phyloP scores from a whole-genome alignment of 2,329 filamentous ascomycete species.

The Cryphonectria carpinicola region DNA sequence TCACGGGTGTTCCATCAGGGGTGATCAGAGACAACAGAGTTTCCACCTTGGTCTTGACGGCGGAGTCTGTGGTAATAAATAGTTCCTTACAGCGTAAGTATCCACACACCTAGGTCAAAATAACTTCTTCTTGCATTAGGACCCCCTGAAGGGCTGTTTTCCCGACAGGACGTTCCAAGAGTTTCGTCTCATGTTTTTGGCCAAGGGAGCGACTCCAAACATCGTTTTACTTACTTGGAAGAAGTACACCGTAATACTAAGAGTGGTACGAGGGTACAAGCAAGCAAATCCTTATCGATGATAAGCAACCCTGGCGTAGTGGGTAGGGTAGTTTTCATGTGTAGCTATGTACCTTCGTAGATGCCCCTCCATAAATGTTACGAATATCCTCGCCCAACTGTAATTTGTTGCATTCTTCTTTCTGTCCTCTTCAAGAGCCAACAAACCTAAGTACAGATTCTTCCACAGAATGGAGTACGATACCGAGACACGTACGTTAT shows the following conservation, averaged over 20 bases:
- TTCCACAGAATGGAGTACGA: conserved; percentile 68
- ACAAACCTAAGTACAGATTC: neutral
- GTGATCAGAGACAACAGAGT: neutral
- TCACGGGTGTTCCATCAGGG: conserved; percentile 3
- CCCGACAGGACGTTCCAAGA: neutral
- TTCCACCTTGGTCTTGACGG: neutral
- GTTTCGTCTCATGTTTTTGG: conserved; percentile 11
- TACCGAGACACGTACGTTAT: conserved; percentile 68
- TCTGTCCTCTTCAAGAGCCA: neutral
- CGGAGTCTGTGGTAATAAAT: conserved; percentile 9
- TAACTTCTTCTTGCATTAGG: neutral
- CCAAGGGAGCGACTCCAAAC: neutral
- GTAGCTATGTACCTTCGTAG: neutral
- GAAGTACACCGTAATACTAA: neutral
- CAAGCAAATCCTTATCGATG: conserved; percentile 4
- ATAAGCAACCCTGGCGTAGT: conserved; percentile 13
- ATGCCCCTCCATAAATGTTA: conserved; percentile 15
- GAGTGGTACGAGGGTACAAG: neutral
- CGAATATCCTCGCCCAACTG: neutral
- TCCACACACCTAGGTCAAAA: conserved; percentile 2
- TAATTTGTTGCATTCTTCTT: neutral
- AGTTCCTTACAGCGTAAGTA: neutral
- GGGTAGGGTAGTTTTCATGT: neutral
- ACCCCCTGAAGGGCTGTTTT: neutral
- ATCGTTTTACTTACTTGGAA: neutral